Percentiles rank a stretch among this genome's conserved stretches.
phyloP scores from a whole-genome alignment of 164 flowering plant species.

The Umbellularia californica region DNA sequence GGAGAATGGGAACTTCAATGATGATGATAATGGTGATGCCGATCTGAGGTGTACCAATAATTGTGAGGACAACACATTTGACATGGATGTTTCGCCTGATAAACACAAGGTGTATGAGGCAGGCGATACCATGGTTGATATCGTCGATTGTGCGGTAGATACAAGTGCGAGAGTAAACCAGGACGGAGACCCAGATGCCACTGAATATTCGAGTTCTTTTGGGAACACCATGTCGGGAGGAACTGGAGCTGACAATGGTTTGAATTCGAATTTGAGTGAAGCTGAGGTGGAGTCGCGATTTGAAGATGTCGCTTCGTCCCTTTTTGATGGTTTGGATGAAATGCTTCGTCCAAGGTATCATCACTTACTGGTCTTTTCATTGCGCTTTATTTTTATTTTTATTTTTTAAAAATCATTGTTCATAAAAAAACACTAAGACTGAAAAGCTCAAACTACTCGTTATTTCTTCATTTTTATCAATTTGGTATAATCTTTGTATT shows the following conservation, averaged over 20 bases:
- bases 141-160: slow-evolving; percentile 29
- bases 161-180: slow-evolving; percentile 20
- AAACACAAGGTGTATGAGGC: slow-evolving; percentile 19
- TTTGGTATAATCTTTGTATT: too few species aligned
- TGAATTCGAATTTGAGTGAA: slow-evolving; percentile 48
- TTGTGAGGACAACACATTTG: slow-evolving; percentile 29
- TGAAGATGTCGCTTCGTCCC: slow-evolving; percentile 20
- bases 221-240: slow-evolving; percentile 44
- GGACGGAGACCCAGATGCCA: slow-evolving; percentile 72
- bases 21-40: slow-evolving; percentile 17
- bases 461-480: too few species aligned
- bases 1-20: slow-evolving; percentile 15
- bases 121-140: slow-evolving; percentile 40
- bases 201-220: slow-evolving; percentile 91
- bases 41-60: slow-evolving; percentile 27
- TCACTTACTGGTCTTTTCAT: background rate
- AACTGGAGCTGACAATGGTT: slow-evolving; percentile 37
- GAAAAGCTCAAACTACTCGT: too few species aligned
- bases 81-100: slow-evolving; percentile 25
- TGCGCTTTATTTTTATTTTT: too few species aligned
- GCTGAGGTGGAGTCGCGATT: slow-evolving; percentile 72
- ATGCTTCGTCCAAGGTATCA: slow-evolving; percentile 48
- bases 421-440: too few species aligned
- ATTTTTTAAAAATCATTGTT: too few species aligned
- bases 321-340: slow-evolving; percentile 29